These are phyloP conservation scores for Boletus subcaerulescens DNA, from an alignment of 768 basidiomycete genomes.

Conservation along the genomic window DNA sequence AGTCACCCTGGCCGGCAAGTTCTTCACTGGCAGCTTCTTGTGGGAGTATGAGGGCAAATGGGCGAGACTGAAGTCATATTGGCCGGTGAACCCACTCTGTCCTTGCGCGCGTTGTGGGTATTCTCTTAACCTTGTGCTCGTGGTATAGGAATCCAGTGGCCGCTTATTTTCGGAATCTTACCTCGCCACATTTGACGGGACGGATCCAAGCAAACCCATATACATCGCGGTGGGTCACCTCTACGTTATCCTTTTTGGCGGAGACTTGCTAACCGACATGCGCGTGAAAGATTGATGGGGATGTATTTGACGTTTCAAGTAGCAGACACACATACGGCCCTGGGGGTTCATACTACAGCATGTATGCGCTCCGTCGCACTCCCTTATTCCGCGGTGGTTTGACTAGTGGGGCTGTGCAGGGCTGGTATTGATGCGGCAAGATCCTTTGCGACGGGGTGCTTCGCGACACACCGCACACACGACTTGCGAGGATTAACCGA, in stretches of 20 bases:
- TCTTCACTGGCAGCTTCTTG: conserved; percentile 80
- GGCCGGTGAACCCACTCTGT: conserved; percentile 47
- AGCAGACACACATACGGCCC: conserved; percentile 78
- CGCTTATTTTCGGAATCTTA: conserved; percentile 71
- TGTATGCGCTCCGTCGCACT: conserved; percentile 41
- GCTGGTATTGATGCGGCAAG: conserved; percentile 88
- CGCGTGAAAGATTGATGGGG: conserved; percentile 72
- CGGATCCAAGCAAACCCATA: conserved; percentile 58
- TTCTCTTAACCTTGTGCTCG: not conserved
- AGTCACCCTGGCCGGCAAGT: conserved; percentile 65
- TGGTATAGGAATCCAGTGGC: conserved; percentile 47
- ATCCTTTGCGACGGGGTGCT: conserved; percentile 93
- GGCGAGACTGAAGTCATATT: conserved; percentile 55
- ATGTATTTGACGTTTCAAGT: conserved; percentile 89
- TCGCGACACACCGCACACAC: conserved; percentile 85
- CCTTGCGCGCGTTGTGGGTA: not conserved
- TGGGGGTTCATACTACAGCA: conserved; percentile 77
- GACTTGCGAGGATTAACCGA: conserved; percentile 81
- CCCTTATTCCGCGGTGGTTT: conserved; percentile 17
- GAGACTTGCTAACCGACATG: conserved; percentile 3
- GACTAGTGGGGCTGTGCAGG: conserved; percentile 38
- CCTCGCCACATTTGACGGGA: conserved; percentile 71
- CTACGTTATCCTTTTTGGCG: conserved; percentile 4
- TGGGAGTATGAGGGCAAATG: conserved; percentile 81
- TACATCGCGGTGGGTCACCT: conserved; percentile 72